A percentile compares a stretch with the other conserved stretches of the same genome.
Evolutionary conservation across 306 rosid genomes (phyloP).

Genomic region (Arachis hypogaea): DNA sequence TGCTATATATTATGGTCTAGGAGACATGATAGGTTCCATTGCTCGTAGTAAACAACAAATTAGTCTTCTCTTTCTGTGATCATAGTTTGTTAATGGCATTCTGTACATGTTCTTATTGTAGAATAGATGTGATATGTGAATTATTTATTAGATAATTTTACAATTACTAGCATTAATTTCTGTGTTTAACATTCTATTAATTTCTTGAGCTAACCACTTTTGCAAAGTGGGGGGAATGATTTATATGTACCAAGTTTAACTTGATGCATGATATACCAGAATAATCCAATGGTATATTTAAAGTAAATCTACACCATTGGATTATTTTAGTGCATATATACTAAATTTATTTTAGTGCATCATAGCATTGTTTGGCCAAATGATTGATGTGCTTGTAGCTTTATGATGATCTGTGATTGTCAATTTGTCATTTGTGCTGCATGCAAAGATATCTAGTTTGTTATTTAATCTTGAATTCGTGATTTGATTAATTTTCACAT

Average conservation of each 20-base stretch:
- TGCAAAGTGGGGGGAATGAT: too few relatives aligned
- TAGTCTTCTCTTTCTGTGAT: constrained; percentile 26
- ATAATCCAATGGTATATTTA: too few relatives aligned
- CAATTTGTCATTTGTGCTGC: neutral
- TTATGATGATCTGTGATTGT: neutral
- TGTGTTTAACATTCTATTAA: neutral
- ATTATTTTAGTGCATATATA: too few relatives aligned
- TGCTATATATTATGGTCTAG: constrained; percentile 27
- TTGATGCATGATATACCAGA: too few relatives aligned
- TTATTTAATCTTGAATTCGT: neutral
- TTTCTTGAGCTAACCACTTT: too few relatives aligned
- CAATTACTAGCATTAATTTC: neutral
- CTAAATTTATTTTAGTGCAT: too few relatives aligned
- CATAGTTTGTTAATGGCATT: constrained; percentile 5
- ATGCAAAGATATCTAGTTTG: neutral
- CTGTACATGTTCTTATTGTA: constrained; percentile 32
- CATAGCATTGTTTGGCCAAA: neutral
- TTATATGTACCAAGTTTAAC: too few relatives aligned
- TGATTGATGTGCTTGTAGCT: neutral
- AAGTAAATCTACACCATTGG: too few relatives aligned
- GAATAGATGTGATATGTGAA: constrained; percentile 25
- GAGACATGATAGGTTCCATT: constrained; percentile 16
- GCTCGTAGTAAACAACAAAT: constrained; percentile 34
- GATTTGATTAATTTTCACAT: neutral
- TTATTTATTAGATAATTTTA: constrained; percentile 24